Evolutionary conservation across 306 rosid species (phyloP), one percentile per base, ranked within the genome.

Genomic region (Gastrolobium bilobum): DNA sequence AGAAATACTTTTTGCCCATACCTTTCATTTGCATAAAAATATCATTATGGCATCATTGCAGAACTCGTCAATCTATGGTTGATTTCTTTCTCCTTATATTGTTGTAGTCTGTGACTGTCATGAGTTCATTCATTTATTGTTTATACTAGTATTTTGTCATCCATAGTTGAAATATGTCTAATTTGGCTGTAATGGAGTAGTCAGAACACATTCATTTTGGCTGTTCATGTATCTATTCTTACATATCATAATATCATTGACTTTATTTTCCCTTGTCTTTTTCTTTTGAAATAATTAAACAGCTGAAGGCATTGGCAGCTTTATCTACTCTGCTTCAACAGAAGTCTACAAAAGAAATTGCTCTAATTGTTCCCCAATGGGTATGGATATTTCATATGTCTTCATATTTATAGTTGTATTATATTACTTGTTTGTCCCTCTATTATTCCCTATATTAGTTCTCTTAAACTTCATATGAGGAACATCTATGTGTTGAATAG

Each of bases 251-350:
- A 73, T 71, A 83, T 85, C 68, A 71, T 77, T 70, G 67, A 53
- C 37, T 48, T 26, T 76, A 51, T 71, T 26, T 75, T 44, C 15
- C 66, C 14, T 26, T 50, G 6, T 67, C 54, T 75, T 70, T 75
- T 58, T 11, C n/a, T 29, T 5, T 35, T 80, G 26, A 20, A 20
- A 20, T 57, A 13, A 7, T 33, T 64, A 5, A 73, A 86, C 94
- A 94, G 99, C 97, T 92, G 62, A 94, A 94, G 84, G 99, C 97
- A 39, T 82, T 94, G 89, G 71, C 89, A 11, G 78, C 97, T 84
- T 86, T 94, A 69, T 92, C 97, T 30, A 50, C 54, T 9, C 82
- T 91, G 81, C 84, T 92, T 76, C 88, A 92, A 88, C 87, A 92
- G 75, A 92, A 84, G 83, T 84, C 95, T 47, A 68, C 87, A 14